Evolutionary conservation across 176 grass and related monocot genomes (phyloP), one percentile per base, ranked within the genome.

Genomic region (Miscanthus lutarioriparius): DNA sequence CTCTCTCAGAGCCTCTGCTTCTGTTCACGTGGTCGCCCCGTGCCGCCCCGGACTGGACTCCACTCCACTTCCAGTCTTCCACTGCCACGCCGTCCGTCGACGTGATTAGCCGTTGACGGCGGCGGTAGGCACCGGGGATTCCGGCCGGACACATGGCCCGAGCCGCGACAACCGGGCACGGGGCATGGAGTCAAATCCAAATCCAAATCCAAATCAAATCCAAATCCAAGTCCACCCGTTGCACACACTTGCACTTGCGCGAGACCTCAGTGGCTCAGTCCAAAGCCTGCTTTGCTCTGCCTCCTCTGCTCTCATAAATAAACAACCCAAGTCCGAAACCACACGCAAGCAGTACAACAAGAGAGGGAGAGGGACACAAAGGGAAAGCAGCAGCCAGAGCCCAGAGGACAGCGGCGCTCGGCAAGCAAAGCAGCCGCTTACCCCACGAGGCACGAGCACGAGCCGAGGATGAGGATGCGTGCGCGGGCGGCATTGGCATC

Each of bases 401-500:
- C 13, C 6, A 54, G 51, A 47, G 48, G 48, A 53, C 48, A 53
- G 51, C 51, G 7, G 51, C 51, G 51, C 51, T 54, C 19, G 19
- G 19, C 19, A 58, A 58, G 54, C 54, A 58, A 9, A n/a, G 54
- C 54, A 23, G 6, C 19, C 8, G 51, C 17, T 20, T 0, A 20
- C 2, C 20, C 20, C 54, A 59, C 54, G 22, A 56, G 51, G 28
- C 28, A 30, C 32, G 32, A 33, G 32, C 32, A 33, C 32, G 32
- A 33, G 0, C 6, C 25, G 28, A 45, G 20, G 6, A 30, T 0
- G 17, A 77, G 28, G 84, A 86, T 86, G 88, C 41, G 73, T 28
- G 37, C 27, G 10, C 8, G 35, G 33, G 70, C 74, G 67, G 80
- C 59, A 27, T 20, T 51, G 72, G 74, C 84, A 58, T 80, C 72